These are phyloP conservation scores for Plantago elongata DNA, from an alignment of 257 asterid species.

Conservation along the genomic window DNA sequence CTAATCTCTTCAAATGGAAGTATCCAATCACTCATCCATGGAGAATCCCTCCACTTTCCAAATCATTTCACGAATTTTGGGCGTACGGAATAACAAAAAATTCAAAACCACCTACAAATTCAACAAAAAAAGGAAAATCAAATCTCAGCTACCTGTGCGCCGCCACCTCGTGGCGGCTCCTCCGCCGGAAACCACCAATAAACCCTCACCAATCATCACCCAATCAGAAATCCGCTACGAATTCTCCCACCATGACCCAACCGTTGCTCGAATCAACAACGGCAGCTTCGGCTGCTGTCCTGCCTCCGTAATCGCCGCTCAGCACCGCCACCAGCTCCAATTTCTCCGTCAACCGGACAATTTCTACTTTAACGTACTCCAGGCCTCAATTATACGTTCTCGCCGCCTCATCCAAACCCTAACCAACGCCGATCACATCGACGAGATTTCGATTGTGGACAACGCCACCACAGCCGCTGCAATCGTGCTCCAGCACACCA, in stretches of 20 bases:
- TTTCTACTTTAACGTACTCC: conserved; percentile 59
- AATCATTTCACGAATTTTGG: too few relatives aligned
- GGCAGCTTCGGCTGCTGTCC: conserved; percentile 96
- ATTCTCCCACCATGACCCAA: conserved; percentile 73
- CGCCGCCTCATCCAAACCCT: conserved; percentile 51
- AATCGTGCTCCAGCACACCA: conserved; percentile 58
- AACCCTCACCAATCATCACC: not conserved
- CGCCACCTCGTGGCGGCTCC: not conserved
- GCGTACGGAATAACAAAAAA: too few relatives aligned
- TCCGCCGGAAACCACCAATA: not conserved
- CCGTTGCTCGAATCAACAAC: conserved; percentile 73
- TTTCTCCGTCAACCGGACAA: conserved; percentile 77
- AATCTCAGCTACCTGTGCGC: too few relatives aligned
- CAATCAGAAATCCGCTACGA: conserved; percentile 46
- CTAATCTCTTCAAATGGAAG: too few relatives aligned
- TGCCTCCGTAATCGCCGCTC: conserved; percentile 63
- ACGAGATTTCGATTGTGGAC: conserved; percentile 79
- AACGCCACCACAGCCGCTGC: conserved; percentile 96
- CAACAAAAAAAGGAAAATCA: too few relatives aligned
- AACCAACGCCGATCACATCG: conserved; percentile 67
- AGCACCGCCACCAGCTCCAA: conserved; percentile 60
- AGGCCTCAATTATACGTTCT: conserved; percentile 50
- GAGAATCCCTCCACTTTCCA: too few relatives aligned
- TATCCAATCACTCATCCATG: too few relatives aligned
- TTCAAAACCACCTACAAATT: too few relatives aligned